phyloP scores from a whole-genome alignment of 331 rosid species.

The Malus hybrid region DNA sequence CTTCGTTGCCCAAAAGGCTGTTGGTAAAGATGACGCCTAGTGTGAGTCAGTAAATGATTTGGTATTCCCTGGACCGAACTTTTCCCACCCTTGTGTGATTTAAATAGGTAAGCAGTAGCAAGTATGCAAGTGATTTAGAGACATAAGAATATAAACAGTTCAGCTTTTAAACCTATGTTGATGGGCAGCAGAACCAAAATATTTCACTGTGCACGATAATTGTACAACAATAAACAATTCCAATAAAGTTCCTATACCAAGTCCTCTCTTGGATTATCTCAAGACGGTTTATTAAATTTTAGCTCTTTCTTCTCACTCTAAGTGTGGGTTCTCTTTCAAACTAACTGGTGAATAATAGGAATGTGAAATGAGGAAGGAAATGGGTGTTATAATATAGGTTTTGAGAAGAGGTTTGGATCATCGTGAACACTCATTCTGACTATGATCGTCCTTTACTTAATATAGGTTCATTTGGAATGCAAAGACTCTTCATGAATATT shows the following conservation, averaged over 20 bases:
- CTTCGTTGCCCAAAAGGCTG: not conserved
- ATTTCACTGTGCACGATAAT: not conserved
- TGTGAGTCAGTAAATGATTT: not conserved
- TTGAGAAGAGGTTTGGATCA: not conserved
- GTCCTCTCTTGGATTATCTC: not conserved
- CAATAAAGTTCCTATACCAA: not conserved
- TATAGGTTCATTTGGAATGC: not conserved
- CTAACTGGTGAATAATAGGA: not conserved
- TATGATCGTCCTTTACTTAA: too few species aligned
- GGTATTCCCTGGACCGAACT: not conserved
- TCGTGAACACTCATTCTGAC: not conserved
- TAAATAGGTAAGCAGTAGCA: not conserved
- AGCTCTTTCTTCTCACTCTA: not conserved
- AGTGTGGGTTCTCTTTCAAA: not conserved
- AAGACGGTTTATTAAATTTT: not conserved
- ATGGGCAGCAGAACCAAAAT: not conserved
- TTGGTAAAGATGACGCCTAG: not conserved
- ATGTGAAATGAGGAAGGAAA: not conserved
- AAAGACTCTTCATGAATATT: not conserved
- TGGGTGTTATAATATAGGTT: not conserved
- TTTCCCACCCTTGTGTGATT: not conserved
- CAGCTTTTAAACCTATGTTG: not conserved
- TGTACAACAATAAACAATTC: not conserved
- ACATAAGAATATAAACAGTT: not conserved
- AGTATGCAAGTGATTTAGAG: not conserved